Conservation (phyloP, 2,329 filamentous ascomycete genomes). For the Arachnomyces sp. region DNA sequence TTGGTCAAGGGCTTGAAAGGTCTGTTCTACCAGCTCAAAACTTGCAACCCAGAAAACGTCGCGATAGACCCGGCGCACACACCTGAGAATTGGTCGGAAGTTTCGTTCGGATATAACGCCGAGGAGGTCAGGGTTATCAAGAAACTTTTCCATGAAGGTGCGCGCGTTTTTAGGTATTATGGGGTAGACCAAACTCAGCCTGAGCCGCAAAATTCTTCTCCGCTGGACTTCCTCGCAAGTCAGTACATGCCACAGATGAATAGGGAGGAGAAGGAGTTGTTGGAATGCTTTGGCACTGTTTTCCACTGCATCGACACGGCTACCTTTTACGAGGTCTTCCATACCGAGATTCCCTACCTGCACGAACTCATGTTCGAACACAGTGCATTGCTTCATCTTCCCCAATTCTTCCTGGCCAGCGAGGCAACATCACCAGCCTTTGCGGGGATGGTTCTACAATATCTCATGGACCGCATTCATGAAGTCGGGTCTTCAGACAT, state of each 20-base stretch:
- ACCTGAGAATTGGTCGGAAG: conserved; percentile 86
- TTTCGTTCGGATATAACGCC: conserved; percentile 91
- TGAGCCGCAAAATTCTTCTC: conserved; percentile 68
- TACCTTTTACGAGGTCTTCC: conserved; percentile 97
- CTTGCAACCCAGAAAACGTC: conserved; percentile 67
- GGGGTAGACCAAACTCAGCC: conserved; percentile 71
- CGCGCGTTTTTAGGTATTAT: conserved; percentile 95
- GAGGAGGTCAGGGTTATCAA: conserved; percentile 96
- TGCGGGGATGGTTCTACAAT: conserved; percentile 94
- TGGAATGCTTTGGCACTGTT: conserved; percentile 96
- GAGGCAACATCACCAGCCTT: conserved; percentile 97
- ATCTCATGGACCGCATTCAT: conserved; percentile 92
- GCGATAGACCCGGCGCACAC: conserved; percentile 69
- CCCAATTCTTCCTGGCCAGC: conserved; percentile 97
- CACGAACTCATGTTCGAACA: conserved; percentile 99
- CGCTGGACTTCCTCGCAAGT: conserved; percentile 87
- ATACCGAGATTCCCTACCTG: conserved; percentile 90
- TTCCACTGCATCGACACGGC: conserved; percentile 98
- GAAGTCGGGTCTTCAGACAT: conserved; percentile 89
- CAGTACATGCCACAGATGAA: conserved; percentile 90
- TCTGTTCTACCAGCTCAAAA: conserved; percentile 88
- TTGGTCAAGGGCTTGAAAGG: conserved; percentile 93
- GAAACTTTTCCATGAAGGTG: conserved; percentile 94
- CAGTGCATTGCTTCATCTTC: conserved; percentile 84
- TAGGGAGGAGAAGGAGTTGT: conserved; percentile 92